Evolutionary conservation across 225 moss, liverwort and hornwort species (phyloP), one percentile per base, ranked within the genome.

Genomic region (Bryoerythrophyllum caledonicum): DNA sequence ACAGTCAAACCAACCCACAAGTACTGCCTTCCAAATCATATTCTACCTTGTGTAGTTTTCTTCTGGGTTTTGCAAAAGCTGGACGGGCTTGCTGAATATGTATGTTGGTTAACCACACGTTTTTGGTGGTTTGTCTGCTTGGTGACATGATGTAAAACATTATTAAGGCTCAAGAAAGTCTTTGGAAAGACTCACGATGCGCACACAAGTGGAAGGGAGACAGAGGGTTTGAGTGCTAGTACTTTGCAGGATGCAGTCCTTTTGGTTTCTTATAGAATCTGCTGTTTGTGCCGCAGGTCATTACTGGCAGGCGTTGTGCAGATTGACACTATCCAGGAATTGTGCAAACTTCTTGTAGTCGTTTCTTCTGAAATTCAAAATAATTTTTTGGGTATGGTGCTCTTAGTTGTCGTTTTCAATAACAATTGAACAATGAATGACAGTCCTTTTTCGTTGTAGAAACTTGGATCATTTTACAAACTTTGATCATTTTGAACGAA

Each of bases 321-420:
- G 63, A 71, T 76, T 44, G 85, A 85, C 65, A 82, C 82, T 26
- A 68, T 85, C 32, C 85, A 85, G 27, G 85, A 85, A 38, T 75
- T 85, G 23, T 85, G 87, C 75, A 87, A 90, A 76, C 90, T 87
- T 52, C 90, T 90, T 55, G 83, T 81, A 61, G 77, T 87, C 54
- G 81, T 87, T 72, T 87, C 87, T 60, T 80, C 84, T 55, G 85
- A 90, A 78, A 73, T 80, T 64, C 84, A 87, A 76, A 90, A 82
- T 32, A 78, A 74, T 14, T 87, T 87, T 78, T 61, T 83, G 75
- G 85, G 90, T 90, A 81, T 70, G 63, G 12, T 74, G 61, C 67
- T 67, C 79, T 55, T 44, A 60, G 72, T 61, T 60, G 60, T 71
- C 72, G 53, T 64, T 73, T 52, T 35, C 64, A 34, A 14, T 74